A percentile compares a stretch with the other conserved stretches of the same genome.
These are phyloP conservation scores for Euphorbia celastroides DNA, from an alignment of 441 rosid genomes.

Conservation along the genomic window DNA sequence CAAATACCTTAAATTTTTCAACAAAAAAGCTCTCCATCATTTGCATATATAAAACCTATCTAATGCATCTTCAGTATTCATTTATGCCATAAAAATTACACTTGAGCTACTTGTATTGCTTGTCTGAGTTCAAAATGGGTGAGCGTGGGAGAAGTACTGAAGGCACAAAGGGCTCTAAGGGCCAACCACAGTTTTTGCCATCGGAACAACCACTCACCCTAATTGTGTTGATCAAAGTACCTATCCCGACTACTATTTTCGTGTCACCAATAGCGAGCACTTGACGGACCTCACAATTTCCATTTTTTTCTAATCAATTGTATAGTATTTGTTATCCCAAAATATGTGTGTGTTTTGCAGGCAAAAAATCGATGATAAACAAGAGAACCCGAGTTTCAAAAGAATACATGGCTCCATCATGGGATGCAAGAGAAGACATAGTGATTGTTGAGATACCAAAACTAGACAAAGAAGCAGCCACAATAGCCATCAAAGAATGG, in stretches of 20 bases:
- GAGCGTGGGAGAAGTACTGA: conserved; percentile 31
- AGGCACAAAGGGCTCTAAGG: conserved; percentile 36
- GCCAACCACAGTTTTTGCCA: conserved; percentile 38
- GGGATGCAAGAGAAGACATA: conserved; percentile 45
- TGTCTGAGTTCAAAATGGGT: conserved; percentile 4
- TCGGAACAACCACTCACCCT: conserved; percentile 34
- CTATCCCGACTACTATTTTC: conserved; percentile 38
- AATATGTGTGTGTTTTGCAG: conserved; percentile 13
- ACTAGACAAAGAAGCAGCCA: conserved; percentile 41
- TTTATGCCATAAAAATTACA: background rate
- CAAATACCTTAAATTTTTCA: background rate
- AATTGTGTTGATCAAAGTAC: conserved; percentile 32
- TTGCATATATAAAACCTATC: background rate
- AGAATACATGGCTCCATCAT: conserved; percentile 35
- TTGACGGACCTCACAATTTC: conserved; percentile 34
- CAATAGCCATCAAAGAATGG: conserved; percentile 43
- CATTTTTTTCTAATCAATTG: no score
- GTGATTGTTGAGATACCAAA: conserved; percentile 35
- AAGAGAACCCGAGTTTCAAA: conserved; percentile 30
- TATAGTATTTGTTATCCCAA: background rate
- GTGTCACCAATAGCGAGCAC: conserved; percentile 38
- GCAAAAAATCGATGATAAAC: conserved; percentile 41
- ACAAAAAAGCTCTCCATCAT: background rate
- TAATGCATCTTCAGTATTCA: background rate
- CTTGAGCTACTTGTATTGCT: background rate